Base-by-base conservation (phyloP, 352 stramenopile genomes). In the Peronospora destructor region DNA sequence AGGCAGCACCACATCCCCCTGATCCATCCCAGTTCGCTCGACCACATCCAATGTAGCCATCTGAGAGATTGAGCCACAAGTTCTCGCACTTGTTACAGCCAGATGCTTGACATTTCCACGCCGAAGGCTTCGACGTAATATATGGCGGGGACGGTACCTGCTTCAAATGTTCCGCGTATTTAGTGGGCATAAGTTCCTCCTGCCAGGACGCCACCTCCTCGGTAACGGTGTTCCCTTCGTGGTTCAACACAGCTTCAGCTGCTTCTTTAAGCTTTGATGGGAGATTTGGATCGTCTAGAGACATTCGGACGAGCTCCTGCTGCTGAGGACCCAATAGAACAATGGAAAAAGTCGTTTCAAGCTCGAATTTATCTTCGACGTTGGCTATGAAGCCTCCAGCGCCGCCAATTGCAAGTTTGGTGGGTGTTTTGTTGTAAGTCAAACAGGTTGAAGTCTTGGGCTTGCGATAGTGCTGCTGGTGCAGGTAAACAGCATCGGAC, bases 31-130 rank as follows among this genome's bases (percentile, higher is more conserved):
- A 98, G 63, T 99, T 98, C 67, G 93, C 71, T 36, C 84, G 66
- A 0, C 84, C 84, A 48, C 81, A 94, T 16, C 84, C 84, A 62
- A 94, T 87, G 62, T 73, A 91, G 9, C 84, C 84, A 54, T 92
- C 81, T 26, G 85, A 97, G 8, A 99, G 73, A 68, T 99, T 99
- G 17, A 99, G 67, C 97, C 97, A 99, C 28, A 99, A 61, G 73
- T 99, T 99, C 50, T 98, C 90, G 10, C 84, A 94, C 61, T 96
- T 95, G 38, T 97, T 96, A 60, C 83, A 98, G 41, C 96, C 78
- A 36, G 95, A 76, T 52, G 94, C 98, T 56, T 87, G 71, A 59
- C 88, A 97, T 45, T 86, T 90, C 73, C 84, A 94, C 3, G 62
- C 60, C 32, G 68, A 32, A 3, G 81, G 78, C 50, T 87, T 87